These are phyloP conservation scores for Salvia rosmarinus DNA, from an alignment of 257 asterid genomes.

Conservation along the genomic window DNA sequence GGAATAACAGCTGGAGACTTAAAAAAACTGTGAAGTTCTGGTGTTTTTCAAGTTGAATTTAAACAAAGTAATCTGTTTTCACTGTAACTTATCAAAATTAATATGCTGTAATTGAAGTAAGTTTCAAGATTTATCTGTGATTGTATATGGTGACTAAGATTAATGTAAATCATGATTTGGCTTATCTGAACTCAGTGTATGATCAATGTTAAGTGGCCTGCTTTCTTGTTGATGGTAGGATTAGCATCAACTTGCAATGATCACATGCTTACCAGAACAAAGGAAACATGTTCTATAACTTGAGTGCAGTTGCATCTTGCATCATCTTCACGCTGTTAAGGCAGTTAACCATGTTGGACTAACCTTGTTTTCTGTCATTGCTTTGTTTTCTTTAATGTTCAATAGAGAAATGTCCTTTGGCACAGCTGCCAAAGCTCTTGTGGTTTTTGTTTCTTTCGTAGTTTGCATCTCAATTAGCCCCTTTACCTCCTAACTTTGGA, in stretches of 20 bases:
- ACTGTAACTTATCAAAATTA: neutral
- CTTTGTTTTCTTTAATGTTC: neutral
- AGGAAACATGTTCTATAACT: neutral
- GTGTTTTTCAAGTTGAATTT: neutral
- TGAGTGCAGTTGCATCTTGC: neutral
- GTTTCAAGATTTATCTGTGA: neutral
- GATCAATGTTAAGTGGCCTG: neutral
- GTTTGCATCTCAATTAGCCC: neutral
- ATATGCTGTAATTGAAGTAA: neutral
- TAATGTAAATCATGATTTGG: neutral
- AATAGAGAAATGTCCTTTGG: neutral
- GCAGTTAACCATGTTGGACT: neutral
- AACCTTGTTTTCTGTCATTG: neutral
- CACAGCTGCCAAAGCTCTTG: conserved; percentile 12
- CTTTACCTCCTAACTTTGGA: conserved; percentile 9
- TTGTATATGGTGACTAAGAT: neutral
- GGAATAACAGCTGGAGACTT: neutral
- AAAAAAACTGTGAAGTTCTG: neutral
- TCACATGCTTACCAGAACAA: neutral
- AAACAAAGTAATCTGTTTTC: neutral
- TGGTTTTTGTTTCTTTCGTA: neutral
- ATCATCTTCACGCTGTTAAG: neutral
- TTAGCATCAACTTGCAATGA: neutral
- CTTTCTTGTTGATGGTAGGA: neutral
- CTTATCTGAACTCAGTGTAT: neutral